A percentile compares a stretch with the other conserved stretches of the same genome.
Evolutionary conservation across 352 stramenopile species (phyloP).

Genomic region (Pilasporangium apinafurcum): DNA sequence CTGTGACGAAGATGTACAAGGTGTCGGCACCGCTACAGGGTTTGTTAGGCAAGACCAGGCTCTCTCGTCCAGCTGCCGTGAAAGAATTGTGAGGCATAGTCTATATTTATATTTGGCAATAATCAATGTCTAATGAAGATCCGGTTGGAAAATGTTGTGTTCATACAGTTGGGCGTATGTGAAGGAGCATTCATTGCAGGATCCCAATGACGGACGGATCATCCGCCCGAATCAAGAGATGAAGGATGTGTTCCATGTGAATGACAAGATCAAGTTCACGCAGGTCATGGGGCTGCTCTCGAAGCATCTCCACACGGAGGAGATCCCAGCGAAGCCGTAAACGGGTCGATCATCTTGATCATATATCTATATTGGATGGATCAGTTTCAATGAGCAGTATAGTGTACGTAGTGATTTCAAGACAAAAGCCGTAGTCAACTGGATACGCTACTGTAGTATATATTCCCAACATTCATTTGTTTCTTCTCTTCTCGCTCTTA

Average conservation of each 20-base stretch:
- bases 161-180: slow-evolving; percentile 58
- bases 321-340: neutral
- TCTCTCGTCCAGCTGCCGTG: slow-evolving; percentile 54
- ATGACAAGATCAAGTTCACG: slow-evolving; percentile 62
- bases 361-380: too few species aligned
- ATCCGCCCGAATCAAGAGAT: slow-evolving; percentile 66
- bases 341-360: neutral
- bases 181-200: slow-evolving; percentile 71
- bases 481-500: slow-evolving; percentile 13
- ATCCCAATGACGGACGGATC: slow-evolving; percentile 57
- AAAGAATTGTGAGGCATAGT: slow-evolving; percentile 64
- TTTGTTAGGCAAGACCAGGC: slow-evolving; percentile 60
- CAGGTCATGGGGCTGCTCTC: slow-evolving; percentile 65
- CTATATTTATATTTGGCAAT: neutral
- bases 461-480: neutral
- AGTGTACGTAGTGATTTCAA: too few species aligned
- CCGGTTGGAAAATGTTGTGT: neutral
- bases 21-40: slow-evolving; percentile 50
- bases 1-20: slow-evolving; percentile 40
- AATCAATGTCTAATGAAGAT: neutral
- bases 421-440: neutral
- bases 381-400: too few species aligned
- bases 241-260: slow-evolving; percentile 54
- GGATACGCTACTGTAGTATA: neutral
- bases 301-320: slow-evolving; percentile 56